Conservation (phyloP, 352 stramenopile species). For the Phytophthora sansomeana region DNA sequence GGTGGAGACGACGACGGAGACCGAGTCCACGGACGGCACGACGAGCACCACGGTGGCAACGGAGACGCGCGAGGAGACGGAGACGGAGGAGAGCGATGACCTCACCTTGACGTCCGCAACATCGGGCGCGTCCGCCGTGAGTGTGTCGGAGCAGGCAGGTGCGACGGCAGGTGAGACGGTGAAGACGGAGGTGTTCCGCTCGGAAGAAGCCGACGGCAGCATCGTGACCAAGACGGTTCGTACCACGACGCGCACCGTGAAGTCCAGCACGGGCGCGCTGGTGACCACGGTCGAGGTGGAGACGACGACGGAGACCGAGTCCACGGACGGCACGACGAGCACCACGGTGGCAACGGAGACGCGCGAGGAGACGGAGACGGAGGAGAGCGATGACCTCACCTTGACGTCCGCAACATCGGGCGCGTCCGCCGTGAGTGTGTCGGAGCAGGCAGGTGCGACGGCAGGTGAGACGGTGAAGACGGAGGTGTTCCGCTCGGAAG, state of each 20-base stretch:
- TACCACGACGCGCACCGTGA: background rate
- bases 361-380: background rate
- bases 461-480: background rate
- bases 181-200: background rate
- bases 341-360: background rate
- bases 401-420: background rate
- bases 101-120: background rate
- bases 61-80: no score
- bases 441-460: background rate
- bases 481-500: background rate
- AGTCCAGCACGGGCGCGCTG: background rate
- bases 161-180: background rate
- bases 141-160: background rate
- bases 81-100: no score
- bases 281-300: background rate
- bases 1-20: no score
- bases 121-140: background rate
- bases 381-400: background rate
- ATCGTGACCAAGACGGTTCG: background rate
- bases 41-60: no score
- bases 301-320: background rate
- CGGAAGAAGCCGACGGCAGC: background rate
- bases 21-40: no score
- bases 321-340: background rate
- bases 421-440: background rate